Conservation (phyloP, 2,329 filamentous ascomycete genomes). For the Trichoderma sp. region DNA sequence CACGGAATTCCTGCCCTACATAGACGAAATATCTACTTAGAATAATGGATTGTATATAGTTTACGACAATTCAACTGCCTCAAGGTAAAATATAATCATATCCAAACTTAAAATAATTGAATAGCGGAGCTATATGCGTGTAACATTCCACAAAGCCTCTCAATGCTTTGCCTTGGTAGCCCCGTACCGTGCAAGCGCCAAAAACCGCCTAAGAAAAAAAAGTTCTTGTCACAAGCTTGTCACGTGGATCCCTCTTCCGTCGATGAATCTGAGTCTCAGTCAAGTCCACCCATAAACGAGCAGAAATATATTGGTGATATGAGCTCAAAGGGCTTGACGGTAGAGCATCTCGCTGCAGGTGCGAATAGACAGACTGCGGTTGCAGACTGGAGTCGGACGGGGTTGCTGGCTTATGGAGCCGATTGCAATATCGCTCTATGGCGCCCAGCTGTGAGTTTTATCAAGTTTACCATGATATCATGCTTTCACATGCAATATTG, state of each 20-base stretch:
- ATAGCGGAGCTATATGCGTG: not conserved
- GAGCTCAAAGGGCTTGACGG: constrained; percentile 36
- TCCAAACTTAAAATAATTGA: not conserved
- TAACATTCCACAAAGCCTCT: not conserved
- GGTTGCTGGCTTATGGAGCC: constrained; percentile 82
- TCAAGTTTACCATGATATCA: not conserved
- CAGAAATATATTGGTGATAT: constrained; percentile 27
- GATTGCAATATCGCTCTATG: constrained; percentile 88
- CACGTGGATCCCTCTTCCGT: constrained; percentile 14
- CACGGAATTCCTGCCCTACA: not conserved
- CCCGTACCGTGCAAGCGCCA: not conserved
- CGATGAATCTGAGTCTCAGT: constrained; percentile 12
- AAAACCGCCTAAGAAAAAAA: constrained; percentile 6
- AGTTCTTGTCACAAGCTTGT: constrained; percentile 6
- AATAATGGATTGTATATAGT: not conserved
- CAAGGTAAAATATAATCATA: not conserved
- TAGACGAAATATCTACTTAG: not conserved
- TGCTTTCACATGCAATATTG: not conserved
- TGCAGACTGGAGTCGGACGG: constrained; percentile 80
- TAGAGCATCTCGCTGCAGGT: constrained; percentile 69
- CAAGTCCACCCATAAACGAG: constrained; percentile 9
- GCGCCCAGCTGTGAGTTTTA: constrained; percentile 68
- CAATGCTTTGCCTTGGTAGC: not conserved
- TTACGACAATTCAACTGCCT: not conserved
- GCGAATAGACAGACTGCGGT: constrained; percentile 88